A percentile compares a stretch with the other conserved stretches of the same genome.
Evolutionary conservation across 208 protist species (phyloP).

Genomic region (Polymyxa betae): DNA sequence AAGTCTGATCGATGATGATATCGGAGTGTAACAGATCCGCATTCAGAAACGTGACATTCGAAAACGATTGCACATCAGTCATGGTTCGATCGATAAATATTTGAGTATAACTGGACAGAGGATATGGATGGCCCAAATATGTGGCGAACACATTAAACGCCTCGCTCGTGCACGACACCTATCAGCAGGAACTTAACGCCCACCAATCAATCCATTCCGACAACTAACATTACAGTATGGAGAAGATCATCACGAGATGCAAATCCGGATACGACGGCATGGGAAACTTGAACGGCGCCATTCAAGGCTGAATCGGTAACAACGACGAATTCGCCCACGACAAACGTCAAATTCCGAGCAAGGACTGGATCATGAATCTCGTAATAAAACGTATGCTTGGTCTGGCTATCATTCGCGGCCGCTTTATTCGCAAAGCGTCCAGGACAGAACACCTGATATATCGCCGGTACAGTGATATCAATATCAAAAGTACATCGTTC

Average conservation of each 20-base stretch:
- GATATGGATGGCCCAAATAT: conserved; percentile 20
- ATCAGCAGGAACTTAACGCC: neutral
- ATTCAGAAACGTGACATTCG: neutral
- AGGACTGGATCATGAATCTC: conserved; percentile 25
- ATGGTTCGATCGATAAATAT: neutral
- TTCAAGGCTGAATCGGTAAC: neutral
- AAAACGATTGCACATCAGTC: conserved; percentile 37
- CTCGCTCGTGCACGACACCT: conserved; percentile 29
- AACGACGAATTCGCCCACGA: neutral
- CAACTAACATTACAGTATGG: neutral
- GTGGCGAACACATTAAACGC: neutral
- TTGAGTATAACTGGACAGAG: neutral
- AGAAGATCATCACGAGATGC: neutral
- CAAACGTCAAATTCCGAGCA: conserved; percentile 3
- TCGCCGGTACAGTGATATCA: conserved; percentile 10
- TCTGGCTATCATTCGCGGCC: neutral
- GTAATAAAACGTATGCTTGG: conserved; percentile 6
- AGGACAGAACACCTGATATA: conserved; percentile 33
- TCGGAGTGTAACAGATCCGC: conserved; percentile 46
- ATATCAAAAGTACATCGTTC: conserved; percentile 31
- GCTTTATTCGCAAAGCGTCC: neutral
- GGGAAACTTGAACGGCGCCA: neutral
- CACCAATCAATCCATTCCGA: neutral
- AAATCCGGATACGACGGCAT: neutral
- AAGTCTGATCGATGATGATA: conserved; percentile 42